A percentile compares a stretch with the other conserved stretches of the same genome.
Conservation (phyloP, 1,139 yeast species). For the Hanseniaspora sp. region DNA sequence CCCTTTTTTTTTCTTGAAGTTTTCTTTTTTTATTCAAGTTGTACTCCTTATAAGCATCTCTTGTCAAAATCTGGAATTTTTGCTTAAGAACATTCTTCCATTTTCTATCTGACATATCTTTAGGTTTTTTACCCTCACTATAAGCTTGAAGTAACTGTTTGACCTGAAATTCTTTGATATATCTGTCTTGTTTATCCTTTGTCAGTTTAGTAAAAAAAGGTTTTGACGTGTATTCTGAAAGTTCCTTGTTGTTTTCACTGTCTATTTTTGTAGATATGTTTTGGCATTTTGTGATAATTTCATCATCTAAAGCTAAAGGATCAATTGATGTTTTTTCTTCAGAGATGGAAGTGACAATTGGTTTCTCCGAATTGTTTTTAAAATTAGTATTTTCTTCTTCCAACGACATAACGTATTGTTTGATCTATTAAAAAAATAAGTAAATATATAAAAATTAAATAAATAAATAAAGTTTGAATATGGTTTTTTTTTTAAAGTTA, state of each 20-base stretch:
- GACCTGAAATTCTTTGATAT: slow-evolving; percentile 7
- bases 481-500: too few species aligned
- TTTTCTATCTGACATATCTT: slow-evolving; percentile 73
- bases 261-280: not conserved
- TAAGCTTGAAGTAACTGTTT: not conserved
- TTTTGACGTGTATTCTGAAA: not conserved
- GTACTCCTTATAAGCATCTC: slow-evolving; percentile 44
- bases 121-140: slow-evolving; percentile 39
- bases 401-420: too few species aligned
- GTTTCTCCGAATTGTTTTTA: too few species aligned
- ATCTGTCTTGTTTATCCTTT: slow-evolving; percentile 3
- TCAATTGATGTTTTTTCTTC: not conserved
- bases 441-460: too few species aligned
- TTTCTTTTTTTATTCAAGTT: slow-evolving; percentile 43
- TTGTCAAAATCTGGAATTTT: slow-evolving; percentile 52
- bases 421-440: too few species aligned
- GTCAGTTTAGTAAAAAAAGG: slow-evolving; percentile 5
- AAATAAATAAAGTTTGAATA: too few species aligned
- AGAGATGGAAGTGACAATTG: too few species aligned
- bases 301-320: not conserved
- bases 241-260: not conserved
- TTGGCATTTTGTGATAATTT: not conserved
- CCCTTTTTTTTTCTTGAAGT: slow-evolving; percentile 31
- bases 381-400: too few species aligned
- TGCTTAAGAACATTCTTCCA: slow-evolving; percentile 63